These are phyloP conservation scores for Puccinia horiana DNA, from an alignment of 1,284 basidiomycete genomes.

Conservation along the genomic window DNA sequence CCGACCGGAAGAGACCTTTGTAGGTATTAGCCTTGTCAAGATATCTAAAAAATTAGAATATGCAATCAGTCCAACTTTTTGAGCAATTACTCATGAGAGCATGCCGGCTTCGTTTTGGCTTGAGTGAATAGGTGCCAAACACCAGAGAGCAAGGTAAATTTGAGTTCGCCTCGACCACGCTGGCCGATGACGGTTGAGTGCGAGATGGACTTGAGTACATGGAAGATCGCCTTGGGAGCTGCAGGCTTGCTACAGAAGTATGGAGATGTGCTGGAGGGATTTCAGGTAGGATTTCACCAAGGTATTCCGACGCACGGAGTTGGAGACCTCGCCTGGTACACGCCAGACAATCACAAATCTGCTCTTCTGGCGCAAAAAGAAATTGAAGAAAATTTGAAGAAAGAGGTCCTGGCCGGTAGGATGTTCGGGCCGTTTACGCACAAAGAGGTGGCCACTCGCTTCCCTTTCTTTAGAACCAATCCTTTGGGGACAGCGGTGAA, in stretches of 20 bases:
- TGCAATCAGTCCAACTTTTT: too few relatives aligned
- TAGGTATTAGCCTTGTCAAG: too few relatives aligned
- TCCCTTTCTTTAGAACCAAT: neutral
- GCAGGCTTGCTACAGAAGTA: neutral
- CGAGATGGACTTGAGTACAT: too few relatives aligned
- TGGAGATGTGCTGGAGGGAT: neutral
- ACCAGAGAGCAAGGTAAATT: too few relatives aligned
- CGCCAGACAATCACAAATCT: neutral
- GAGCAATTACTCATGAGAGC: too few relatives aligned
- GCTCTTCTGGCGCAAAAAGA: neutral
- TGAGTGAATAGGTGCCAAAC: too few relatives aligned
- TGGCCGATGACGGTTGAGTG: too few relatives aligned
- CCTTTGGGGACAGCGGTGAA: neutral
- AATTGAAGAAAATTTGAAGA: neutral
- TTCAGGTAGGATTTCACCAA: neutral
- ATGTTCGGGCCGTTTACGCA: constrained; percentile 16
- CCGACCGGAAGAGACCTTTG: too few relatives aligned
- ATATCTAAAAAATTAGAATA: too few relatives aligned
- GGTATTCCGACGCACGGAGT: neutral
- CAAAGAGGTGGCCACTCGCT: neutral
- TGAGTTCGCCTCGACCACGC: too few relatives aligned
- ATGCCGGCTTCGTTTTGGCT: too few relatives aligned
- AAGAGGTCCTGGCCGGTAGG: neutral
- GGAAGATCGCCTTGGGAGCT: too few relatives aligned
- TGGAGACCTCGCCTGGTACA: neutral